Base-by-base conservation (phyloP, 2,329 filamentous ascomycete species). In the Colletotrichum liaoningense region DNA sequence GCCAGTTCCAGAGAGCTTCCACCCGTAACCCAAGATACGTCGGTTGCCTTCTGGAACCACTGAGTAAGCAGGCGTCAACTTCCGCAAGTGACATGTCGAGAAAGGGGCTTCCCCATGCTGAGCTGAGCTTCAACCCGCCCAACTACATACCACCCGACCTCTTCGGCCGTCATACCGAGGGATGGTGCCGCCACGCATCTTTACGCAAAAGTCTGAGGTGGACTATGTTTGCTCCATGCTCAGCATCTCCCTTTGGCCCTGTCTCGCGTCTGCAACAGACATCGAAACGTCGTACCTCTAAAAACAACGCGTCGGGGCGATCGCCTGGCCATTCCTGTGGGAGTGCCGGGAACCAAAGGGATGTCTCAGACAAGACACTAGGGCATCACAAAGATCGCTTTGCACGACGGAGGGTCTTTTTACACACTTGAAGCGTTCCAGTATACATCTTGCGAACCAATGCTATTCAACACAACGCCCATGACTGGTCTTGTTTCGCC, bases 11-110 rank as follows among this genome's bases (percentile, higher is more conserved):
- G 24, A n/a, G 52, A 62, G 60, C 49, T 54, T 54, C 24, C 19
- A 26, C 30, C 38, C 4, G 6, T 12, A 16, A 5, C 62, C 24
- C n/a, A 3, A 49, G 42, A n/a, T 49, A 26, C 57, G 62, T 62
- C 30, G 49, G 56, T 49, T 49, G 60, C 56, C 60, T 74, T 67
- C 57, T 55, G 63, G 72, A 67, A 74, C 63, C 63, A 59, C 63
- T 56, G 28, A 62, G 46, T 57, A 49, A 58, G 28, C 69, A 33
- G 28, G 35, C 16, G 14, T 67, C 24, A 42, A 68, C 68, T 59
- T 63, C 62, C 62, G 67, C 68, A 69, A 72, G 67, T 52, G 68
- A 64, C 58, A 72, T 72, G 63, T 68, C 63, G 58, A 63, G 63
- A 38, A 74, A 72, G 58, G 62, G 68, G 57, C 38, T 57, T 24